Base-by-base conservation (phyloP, 2,329 filamentous ascomycete species). In the Didymella segeticola region DNA sequence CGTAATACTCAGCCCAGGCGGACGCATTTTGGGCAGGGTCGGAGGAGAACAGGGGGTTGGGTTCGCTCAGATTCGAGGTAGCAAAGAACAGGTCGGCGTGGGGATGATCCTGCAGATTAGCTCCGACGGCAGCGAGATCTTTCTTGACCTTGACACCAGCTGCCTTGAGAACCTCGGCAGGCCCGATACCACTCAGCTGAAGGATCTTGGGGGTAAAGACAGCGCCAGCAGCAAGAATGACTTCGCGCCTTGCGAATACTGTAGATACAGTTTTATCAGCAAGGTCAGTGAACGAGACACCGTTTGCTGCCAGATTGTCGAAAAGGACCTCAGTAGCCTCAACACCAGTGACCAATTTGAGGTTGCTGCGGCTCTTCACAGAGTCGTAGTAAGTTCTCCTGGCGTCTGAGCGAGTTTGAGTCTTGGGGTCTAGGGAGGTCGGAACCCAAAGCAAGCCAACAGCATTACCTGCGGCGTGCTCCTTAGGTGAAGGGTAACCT, bases 191-290 rank as follows among this genome's bases (percentile, higher is more conserved):
- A 36, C 56, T 61, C 9, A 59, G 54, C 51, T 62, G 19, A 64
- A 8, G 86, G 76, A 11, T 87, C 70, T 71, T 66, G 83, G 83
- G 1, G 83, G 86, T 1, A 82, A 84, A 61, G 82, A 78, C 26
- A 86, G 47, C 73, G 22, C 77, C 80, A 1, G 86, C 86, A 1
- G 83, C 83, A 1, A 89, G 66, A 23, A 88, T 79, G n/a, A 87
- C 78, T 61, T 88, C 85, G 22, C 45, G 34, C 45, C 39, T 47
- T 6, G 45, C 45, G 22, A 39, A 47, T 0, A 39, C 45, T 6
- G 39, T 39, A 20, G 34, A 47, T 8, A 22, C 14, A 6, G 19
- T 7, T 20, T 43, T 41, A 12, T 36, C 29, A 19, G 30, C 30
- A 33, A 50, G 17, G 29, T 39, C 4, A 19, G 42, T 59, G n/a